These are phyloP conservation scores for Zelopaecilomyces penicillatus DNA, from an alignment of 2,329 filamentous ascomycete species.

Conservation along the genomic window DNA sequence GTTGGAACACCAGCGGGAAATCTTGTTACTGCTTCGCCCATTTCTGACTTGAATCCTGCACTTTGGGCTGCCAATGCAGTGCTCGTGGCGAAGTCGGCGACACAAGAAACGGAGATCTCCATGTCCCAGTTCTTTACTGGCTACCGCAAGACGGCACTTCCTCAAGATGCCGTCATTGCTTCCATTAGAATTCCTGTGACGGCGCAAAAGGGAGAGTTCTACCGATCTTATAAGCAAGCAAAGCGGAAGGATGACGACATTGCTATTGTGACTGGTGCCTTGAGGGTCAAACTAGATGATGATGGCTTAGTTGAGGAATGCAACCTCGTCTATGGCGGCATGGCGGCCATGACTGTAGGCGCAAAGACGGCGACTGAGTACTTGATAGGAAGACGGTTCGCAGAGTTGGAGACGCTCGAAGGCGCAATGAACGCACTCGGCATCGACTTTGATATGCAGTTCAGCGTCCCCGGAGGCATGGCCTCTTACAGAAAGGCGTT, in stretches of 20 bases:
- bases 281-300: conserved; percentile 65
- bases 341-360: conserved; percentile 86
- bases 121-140: conserved; percentile 91
- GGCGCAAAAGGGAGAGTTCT: conserved; percentile 66
- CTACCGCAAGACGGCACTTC: conserved; percentile 76
- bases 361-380: conserved; percentile 71
- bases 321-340: conserved; percentile 85
- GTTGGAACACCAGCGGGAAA: conserved; percentile 97
- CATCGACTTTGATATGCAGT: conserved; percentile 77
- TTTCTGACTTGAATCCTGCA: conserved; percentile 92
- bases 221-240: conserved; percentile 88
- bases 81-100: conserved; percentile 69
- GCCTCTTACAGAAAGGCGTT: conserved; percentile 89
- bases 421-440: conserved; percentile 86
- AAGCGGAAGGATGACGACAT: conserved; percentile 98
- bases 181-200: conserved; percentile 79
- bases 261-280: conserved; percentile 85
- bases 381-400: conserved; percentile 68
- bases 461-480: conserved; percentile 94
- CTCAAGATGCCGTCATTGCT: conserved; percentile 74
- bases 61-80: conserved; percentile 80
- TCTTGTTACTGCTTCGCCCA: conserved; percentile 86
- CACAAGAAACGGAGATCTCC: conserved; percentile 71
- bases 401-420: conserved; percentile 75
- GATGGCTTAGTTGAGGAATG: conserved; percentile 62